A percentile compares a stretch with the other conserved stretches of the same genome.
These are phyloP conservation scores for Eucalyptus cloeziana DNA, from an alignment of 345 rosid genomes.

Conservation along the genomic window DNA sequence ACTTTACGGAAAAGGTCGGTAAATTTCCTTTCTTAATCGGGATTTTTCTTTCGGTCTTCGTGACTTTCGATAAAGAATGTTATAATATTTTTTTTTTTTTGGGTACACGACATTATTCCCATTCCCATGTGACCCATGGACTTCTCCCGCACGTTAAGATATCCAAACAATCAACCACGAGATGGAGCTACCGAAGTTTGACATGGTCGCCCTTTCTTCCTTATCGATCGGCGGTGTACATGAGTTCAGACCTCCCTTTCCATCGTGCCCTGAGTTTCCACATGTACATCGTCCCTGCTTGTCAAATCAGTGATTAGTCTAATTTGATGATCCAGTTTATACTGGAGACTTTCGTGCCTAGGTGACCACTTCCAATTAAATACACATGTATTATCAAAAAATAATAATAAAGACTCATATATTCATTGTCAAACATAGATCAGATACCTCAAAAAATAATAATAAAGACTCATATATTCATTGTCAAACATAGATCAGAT, in stretches of 20 bases:
- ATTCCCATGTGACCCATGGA: background rate
- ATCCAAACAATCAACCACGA: background rate
- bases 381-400: background rate
- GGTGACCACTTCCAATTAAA: background rate
- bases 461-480: background rate
- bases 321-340: background rate
- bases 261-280: background rate
- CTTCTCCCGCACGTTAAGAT: background rate
- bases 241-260: background rate
- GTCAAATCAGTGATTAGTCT: background rate
- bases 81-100: background rate
- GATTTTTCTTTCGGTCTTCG: no score
- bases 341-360: background rate
- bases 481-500: background rate
- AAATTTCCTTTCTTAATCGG: no score
- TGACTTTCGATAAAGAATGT: no score
- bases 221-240: background rate
- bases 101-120: background rate
- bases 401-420: background rate
- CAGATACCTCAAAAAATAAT: background rate
- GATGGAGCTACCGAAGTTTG: background rate
- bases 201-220: background rate
- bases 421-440: background rate
- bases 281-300: rapidly evolving
- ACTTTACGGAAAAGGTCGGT: no score